phyloP scores from a whole-genome alignment of 768 basidiomycete species.

The Boletus tylopilopsis region DNA sequence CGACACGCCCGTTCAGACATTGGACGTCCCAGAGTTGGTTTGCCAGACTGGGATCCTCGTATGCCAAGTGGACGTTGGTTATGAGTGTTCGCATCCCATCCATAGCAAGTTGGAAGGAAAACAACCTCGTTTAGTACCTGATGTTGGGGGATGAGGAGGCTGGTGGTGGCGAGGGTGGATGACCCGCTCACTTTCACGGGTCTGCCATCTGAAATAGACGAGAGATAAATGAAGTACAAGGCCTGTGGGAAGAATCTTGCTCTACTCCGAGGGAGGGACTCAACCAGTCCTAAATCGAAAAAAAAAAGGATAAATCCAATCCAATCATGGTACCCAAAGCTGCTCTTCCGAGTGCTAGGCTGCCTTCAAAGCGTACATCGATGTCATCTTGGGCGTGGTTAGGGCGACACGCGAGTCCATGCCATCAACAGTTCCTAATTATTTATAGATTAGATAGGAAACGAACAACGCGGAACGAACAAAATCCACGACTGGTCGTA shows the following conservation, averaged over 20 bases:
- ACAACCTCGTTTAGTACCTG: not conserved
- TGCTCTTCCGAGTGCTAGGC: slow-evolving; percentile 39
- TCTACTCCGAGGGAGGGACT: no score
- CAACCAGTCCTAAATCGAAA: no score
- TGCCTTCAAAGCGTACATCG: slow-evolving; percentile 42
- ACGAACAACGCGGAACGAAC: not conserved
- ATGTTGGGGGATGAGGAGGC: no score
- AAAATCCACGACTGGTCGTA: slow-evolving; percentile 29
- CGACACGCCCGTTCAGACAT: slow-evolving; percentile 29
- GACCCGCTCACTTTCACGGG: no score
- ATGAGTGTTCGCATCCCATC: slow-evolving; percentile 12
- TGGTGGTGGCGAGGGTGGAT: no score
- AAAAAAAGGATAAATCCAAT: no score
- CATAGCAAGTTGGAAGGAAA: not conserved
- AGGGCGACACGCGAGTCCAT: slow-evolving; percentile 48
- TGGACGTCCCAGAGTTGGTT: slow-evolving; percentile 31
- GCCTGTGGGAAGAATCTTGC: no score
- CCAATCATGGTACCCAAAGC: slow-evolving; percentile 31
- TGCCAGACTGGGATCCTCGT: slow-evolving; percentile 24
- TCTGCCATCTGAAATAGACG: no score
- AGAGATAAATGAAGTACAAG: no score
- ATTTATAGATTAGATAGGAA: slow-evolving; percentile 1
- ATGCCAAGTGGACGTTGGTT: slow-evolving; percentile 30
- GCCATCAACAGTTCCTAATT: slow-evolving; percentile 46
- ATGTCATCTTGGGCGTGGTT: slow-evolving; percentile 40